Conservation (phyloP, 2,329 filamentous ascomycete genomes). For the Chaetomiaceae sp. region DNA sequence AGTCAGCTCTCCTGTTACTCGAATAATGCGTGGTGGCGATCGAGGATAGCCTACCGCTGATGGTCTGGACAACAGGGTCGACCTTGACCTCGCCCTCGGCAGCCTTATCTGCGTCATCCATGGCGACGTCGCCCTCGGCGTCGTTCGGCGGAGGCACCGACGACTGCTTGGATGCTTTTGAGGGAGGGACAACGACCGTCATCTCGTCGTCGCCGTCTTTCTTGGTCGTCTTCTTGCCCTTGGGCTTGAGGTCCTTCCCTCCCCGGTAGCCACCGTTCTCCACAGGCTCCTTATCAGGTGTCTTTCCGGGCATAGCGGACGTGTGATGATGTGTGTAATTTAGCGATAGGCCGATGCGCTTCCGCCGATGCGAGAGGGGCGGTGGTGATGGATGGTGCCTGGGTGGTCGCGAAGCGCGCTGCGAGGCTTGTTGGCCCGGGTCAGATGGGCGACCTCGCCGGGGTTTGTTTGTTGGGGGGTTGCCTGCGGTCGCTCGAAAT, state of each 20-base stretch:
- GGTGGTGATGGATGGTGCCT: slow-evolving; percentile 8
- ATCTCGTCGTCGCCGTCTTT: slow-evolving; percentile 74
- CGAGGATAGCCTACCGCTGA: slow-evolving; percentile 47
- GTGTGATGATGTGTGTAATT: slow-evolving; percentile 1
- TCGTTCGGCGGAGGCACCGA: slow-evolving; percentile 54
- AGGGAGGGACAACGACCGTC: slow-evolving; percentile 73
- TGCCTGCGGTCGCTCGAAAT: slow-evolving; percentile 19
- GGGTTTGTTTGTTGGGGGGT: slow-evolving; percentile 17
- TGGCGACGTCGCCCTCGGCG: slow-evolving; percentile 64
- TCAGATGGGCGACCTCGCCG: slow-evolving; percentile 13
- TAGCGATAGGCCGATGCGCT: slow-evolving; percentile 1
- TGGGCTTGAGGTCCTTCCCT: slow-evolving; percentile 60
- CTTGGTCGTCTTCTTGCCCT: slow-evolving; percentile 58
- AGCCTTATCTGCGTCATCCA: slow-evolving; percentile 56
- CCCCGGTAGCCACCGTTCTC: slow-evolving; percentile 61
- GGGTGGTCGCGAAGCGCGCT: slow-evolving; percentile 24
- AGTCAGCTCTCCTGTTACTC: too few relatives aligned
- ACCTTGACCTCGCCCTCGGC: slow-evolving; percentile 49
- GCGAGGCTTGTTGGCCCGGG: slow-evolving; percentile 14
- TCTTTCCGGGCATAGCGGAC: slow-evolving; percentile 63
- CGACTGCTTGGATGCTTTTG: slow-evolving; percentile 58
- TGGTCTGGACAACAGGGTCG: slow-evolving; percentile 55
- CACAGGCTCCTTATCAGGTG: slow-evolving; percentile 64
- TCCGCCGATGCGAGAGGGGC: slow-evolving; percentile 17
- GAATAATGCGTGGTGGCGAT: not conserved